Percentiles rank a stretch among this genome's conserved stretches.
Evolutionary conservation across 495 filamentous ascomycete genomes (phyloP).

Genomic region (Pyronema omphalodes): DNA sequence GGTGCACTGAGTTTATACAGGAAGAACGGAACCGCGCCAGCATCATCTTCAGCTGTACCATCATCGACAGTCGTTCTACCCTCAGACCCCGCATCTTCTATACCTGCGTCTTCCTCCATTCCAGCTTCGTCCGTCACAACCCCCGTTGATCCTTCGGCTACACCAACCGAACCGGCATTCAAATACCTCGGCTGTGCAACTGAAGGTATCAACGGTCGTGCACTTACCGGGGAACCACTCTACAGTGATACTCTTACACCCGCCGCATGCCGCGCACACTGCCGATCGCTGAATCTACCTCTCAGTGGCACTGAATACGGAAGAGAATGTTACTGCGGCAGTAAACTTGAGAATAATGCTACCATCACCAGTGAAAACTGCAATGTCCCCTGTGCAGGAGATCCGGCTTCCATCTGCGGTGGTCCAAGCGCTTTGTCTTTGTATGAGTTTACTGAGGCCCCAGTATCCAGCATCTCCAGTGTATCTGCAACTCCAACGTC

Average conservation of each 20-base stretch:
- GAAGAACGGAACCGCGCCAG: slow-evolving; percentile 14
- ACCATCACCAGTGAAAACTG: slow-evolving; percentile 26
- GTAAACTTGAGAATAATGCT: slow-evolving; percentile 23
- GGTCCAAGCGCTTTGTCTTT: slow-evolving; percentile 36
- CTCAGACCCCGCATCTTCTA: background rate
- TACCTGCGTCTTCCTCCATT: background rate
- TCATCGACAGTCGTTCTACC: slow-evolving; percentile 2
- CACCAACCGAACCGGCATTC: slow-evolving; percentile 25
- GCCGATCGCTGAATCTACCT: slow-evolving; percentile 26
- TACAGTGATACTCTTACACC: slow-evolving; percentile 10
- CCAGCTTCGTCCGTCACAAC: slow-evolving; percentile 2
- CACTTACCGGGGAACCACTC: slow-evolving; percentile 31
- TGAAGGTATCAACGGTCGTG: slow-evolving; percentile 39
- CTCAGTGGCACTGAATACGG: slow-evolving; percentile 53
- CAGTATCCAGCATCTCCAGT: background rate
- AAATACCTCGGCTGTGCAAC: slow-evolving; percentile 43
- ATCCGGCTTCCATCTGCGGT: slow-evolving; percentile 37
- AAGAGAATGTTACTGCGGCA: slow-evolving; percentile 52
- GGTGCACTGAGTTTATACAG: slow-evolving; percentile 27
- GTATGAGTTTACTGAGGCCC: slow-evolving; percentile 25
- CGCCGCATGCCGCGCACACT: slow-evolving; percentile 35
- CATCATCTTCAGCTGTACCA: background rate
- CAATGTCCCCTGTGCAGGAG: slow-evolving; percentile 37
- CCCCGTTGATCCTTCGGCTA: background rate
- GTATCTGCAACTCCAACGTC: background rate